Evolutionary conservation across 2,329 filamentous ascomycete species (phyloP), one percentile per base, ranked within the genome.

Genomic region (Alternaria arbusti): DNA sequence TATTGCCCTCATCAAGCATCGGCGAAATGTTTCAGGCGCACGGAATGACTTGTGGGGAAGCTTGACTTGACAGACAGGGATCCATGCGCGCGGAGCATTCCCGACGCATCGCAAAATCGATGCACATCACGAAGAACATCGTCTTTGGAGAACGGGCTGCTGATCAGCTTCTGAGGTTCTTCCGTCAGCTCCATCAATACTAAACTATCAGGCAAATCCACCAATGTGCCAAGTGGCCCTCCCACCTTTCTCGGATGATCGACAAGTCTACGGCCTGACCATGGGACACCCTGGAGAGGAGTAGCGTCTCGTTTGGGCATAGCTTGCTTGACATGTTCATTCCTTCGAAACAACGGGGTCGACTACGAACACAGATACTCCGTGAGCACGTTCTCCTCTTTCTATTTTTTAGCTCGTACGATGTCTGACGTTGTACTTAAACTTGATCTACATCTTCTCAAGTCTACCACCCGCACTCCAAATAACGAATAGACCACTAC

Each of bases 1-100:
- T 64, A 70, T 72, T 70, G 49, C 54, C 54, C 40, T 63, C 63
- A 71, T 73, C 23, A 71, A 68, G 55, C 63, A 64, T 68, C 68
- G 69, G 67, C 52, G 57, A 69, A 66, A 64, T 65, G 61, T 66
- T 68, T 68, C 62, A 65, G 40, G 26, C 20, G 45, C 49, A 43
- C 54, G 17, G 60, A 36, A 47, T 28, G 17, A 63, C 50, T 32
- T 70, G 65, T 66, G 64, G 62, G 58, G 61, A 65, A 56, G 30
- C 44, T 52, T 44, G 51, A 56, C 52, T 30, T 52, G 43, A 26
- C 46, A 10, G 36, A 25, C 28, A 55, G 36, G 26, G 28, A 52
- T 56, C 47, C 59, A 40, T 45, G n/a, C 43, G 55, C 56, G 54
- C 65, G 57, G 63, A 61, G 54, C 51, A 26, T 43, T 47, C 55